Percentiles rank a stretch among this genome's conserved stretches.
Conservation (phyloP, 2,329 filamentous ascomycete species). For the Biscogniauxia mediterranea region DNA sequence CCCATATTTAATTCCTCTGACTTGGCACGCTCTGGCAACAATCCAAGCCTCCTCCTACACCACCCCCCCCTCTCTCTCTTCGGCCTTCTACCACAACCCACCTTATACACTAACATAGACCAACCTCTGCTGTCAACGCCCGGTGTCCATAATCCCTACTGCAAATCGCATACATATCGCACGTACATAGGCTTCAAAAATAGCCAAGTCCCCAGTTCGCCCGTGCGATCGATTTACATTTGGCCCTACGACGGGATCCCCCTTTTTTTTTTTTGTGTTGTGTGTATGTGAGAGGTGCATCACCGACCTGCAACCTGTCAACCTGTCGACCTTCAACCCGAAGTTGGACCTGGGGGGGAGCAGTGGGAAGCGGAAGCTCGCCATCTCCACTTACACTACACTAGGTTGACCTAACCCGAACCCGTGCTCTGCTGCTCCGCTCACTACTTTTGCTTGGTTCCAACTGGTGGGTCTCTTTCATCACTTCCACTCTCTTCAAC, state of each 20-base stretch:
- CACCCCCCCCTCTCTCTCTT: neutral
- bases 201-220: neutral
- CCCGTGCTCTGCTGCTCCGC: neutral
- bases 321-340: no score
- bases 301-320: neutral
- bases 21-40: neutral
- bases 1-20: neutral
- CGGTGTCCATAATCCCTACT: neutral
- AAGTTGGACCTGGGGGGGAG: neutral
- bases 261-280: no score
- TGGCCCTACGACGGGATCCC: no score
- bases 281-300: neutral
- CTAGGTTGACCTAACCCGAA: no score
- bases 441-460: conserved; percentile 5
- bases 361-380: neutral
- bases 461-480: conserved; percentile 11
- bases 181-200: neutral
- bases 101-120: neutral
- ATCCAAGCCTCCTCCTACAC: neutral
- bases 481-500: conserved; percentile 4
- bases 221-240: neutral
- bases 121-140: neutral
- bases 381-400: neutral
- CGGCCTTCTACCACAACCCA: neutral
- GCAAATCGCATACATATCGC: neutral